Conservation (phyloP, 192 early-diverging fungal species). For the Haplosporangium gracile region DNA sequence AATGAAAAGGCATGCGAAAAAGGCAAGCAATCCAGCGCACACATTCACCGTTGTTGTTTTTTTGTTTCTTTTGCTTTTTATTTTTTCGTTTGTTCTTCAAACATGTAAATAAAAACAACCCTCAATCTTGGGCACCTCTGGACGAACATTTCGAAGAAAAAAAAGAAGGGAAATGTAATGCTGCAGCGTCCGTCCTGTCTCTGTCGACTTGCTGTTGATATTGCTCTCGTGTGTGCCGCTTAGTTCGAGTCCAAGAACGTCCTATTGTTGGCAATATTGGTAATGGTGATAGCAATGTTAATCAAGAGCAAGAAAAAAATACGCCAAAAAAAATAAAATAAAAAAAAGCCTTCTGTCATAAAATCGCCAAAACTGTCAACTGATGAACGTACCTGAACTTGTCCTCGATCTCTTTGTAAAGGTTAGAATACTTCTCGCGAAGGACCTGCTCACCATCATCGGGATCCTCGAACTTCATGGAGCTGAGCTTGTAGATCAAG, state of each 20-base stretch:
- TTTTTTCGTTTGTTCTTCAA: not conserved
- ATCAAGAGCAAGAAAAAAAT: not conserved
- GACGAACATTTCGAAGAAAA: not conserved
- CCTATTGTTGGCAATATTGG: constrained; percentile 8
- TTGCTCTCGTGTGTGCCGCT: not conserved
- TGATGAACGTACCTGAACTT: constrained; percentile 71
- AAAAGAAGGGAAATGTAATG: not conserved
- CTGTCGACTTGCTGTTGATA: no score
- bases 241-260: constrained; percentile 56
- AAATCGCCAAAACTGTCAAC: not conserved
- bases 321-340: not conserved
- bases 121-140: not conserved
- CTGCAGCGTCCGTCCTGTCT: not conserved
- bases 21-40: no score
- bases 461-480: constrained; percentile 99
- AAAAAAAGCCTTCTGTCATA: no score
- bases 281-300: not conserved
- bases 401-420: constrained; percentile 97
- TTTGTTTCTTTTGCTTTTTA: constrained; percentile 5
- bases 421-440: constrained; percentile 88
- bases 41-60: not conserved
- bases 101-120: not conserved
- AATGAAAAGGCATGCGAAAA: not conserved
- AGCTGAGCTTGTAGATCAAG: constrained; percentile 95
- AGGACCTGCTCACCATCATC: constrained; percentile 93